Evolutionary conservation across 345 rosid species (phyloP).

Genomic region (Erysimum cheiranthoides): DNA sequence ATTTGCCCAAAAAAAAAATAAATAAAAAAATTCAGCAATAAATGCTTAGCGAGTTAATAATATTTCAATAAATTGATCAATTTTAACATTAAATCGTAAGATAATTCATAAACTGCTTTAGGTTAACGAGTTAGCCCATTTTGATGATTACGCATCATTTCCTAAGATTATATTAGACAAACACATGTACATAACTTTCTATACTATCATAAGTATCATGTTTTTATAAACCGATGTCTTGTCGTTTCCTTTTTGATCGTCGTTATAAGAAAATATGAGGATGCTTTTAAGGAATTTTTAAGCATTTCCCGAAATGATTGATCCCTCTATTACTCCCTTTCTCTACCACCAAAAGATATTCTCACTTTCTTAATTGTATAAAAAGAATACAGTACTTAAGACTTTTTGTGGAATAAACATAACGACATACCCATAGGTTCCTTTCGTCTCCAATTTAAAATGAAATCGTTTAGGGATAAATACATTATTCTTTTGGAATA

Average conservation of each 20-base stretch:
- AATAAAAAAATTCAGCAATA: too few species aligned
- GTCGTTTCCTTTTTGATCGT: constrained; percentile 15
- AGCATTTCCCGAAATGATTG: constrained; percentile 27
- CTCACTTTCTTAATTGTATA: background rate
- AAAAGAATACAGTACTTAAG: background rate
- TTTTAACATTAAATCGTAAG: too few species aligned
- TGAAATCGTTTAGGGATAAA: background rate
- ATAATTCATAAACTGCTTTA: background rate
- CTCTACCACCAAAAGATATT: constrained; percentile 34
- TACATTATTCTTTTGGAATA: background rate
- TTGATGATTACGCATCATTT: background rate
- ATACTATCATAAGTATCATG: constrained; percentile 23
- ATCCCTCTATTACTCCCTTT: background rate
- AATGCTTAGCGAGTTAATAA: too few species aligned
- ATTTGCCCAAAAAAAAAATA: too few species aligned
- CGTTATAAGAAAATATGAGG: background rate
- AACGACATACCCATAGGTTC: constrained; percentile 1
- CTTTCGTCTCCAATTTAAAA: background rate
- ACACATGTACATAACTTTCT: background rate
- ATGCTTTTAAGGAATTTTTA: constrained; percentile 23
- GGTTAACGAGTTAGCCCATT: background rate
- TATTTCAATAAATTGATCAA: too few species aligned
- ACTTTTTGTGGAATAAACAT: constrained; percentile 6
- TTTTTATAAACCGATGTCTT: background rate
- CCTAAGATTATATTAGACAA: background rate